Conservation (phyloP, 177 flowering plant species). For the Vitis hybrid region DNA sequence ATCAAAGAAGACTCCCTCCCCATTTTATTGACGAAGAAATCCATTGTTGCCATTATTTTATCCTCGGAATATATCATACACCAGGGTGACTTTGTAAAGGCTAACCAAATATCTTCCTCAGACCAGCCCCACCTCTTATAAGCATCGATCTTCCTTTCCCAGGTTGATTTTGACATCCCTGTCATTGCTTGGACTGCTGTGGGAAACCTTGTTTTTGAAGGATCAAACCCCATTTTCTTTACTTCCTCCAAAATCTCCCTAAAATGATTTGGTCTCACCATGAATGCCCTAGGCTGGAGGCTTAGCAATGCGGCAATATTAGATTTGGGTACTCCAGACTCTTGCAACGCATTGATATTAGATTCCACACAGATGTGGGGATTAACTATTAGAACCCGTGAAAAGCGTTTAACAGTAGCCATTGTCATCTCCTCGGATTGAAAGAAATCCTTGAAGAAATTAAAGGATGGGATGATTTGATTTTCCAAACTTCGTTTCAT, state of each 20-base stretch:
- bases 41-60: conserved; percentile 13
- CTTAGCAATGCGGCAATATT: not conserved
- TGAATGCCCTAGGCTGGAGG: not conserved
- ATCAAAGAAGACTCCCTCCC: conserved; percentile 4
- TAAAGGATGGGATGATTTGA: conserved; percentile 17
- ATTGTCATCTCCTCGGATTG: not conserved
- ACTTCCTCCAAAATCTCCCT: conserved; percentile 6
- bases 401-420: not conserved
- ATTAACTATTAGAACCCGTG: not conserved
- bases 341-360: conserved; percentile 8
- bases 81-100: conserved; percentile 1
- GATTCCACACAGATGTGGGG: not conserved
- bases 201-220: not conserved
- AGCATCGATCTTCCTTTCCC: too few species aligned
- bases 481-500: conserved; percentile 12
- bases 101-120: too few species aligned
- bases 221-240: conserved; percentile 15
- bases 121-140: too few species aligned
- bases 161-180: not conserved
- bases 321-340: conserved; percentile 20
- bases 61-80: conserved; percentile 13
- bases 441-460: not conserved
- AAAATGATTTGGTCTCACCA: not conserved
- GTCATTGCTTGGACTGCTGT: not conserved
- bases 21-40: conserved; percentile 16